Base-by-base conservation (phyloP, 352 stramenopile species). In the Pythium sp. region DNA sequence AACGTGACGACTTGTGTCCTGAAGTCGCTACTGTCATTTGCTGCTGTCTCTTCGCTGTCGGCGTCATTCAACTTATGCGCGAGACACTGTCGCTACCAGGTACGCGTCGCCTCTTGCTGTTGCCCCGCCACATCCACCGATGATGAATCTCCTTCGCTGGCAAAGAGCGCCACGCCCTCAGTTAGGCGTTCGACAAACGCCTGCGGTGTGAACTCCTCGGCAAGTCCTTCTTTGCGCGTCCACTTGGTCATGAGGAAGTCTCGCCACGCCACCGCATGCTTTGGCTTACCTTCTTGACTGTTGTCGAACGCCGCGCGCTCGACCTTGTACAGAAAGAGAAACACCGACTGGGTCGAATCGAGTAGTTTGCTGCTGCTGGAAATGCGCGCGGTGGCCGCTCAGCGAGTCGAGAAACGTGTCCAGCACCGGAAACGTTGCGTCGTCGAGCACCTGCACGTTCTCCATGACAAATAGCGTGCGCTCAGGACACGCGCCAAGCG, bases 341-440 rank as follows among this genome's bases (percentile, higher is more conserved):
- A 90, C 4, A 92, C 58, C 0, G 82, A 74, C 26, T 83, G 76
- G 30, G 77, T 73, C 28, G 73, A 82, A 72, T 92, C 84, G 32
- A 89, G 76, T 20, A 84, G 65, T 20, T 62, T 62, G n/a, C 67
- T 77, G 72, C 15, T 85, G 68, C 59, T 92, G 81, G 51, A 90
- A 84, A 46, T 84, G 80, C 15, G 77, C 84, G 49, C 84, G 82
- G 18, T 76, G 77, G 72, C 84, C 84, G 60, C 90, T 92, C 26
- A 92, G 69, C 47, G 84, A 82, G 53, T 92, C 84, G 22, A 92
- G 60, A 47, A 92, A 90, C 38, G 87, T 73, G 67, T 92, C 84
- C 12, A 92, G 71, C 53, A 89, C 75, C 0, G 84, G 80, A 24
- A 92, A 69, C 60, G 76, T 68, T 3, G 67, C 74, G 53, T 77